A percentile compares a stretch with the other conserved stretches of the same genome.
phyloP scores from a whole-genome alignment of 352 stramenopile genomes.

The Thalassiosira mediterranea region DNA sequence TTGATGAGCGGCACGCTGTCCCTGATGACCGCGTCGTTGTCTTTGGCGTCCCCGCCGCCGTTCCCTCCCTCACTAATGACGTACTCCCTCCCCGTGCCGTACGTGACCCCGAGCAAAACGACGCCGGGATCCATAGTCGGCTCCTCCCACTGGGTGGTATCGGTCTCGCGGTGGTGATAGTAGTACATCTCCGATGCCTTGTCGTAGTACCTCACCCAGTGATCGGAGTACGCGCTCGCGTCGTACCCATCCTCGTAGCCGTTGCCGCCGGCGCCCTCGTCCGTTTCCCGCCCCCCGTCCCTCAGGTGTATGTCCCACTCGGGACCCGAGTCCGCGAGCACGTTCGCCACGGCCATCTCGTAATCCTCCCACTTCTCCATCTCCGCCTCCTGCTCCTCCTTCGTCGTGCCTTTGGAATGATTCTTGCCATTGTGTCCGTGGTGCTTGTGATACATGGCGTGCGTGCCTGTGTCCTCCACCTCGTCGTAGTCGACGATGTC shows the following conservation, averaged over 20 bases:
- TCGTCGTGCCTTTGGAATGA: neutral
- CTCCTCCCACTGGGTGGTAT: slow-evolving; percentile 36
- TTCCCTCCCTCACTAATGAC: too few species aligned
- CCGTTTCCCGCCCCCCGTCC: neutral
- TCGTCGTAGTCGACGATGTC: neutral
- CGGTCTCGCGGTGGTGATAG: slow-evolving; percentile 38
- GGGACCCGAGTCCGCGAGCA: slow-evolving; percentile 24
- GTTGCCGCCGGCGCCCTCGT: neutral
- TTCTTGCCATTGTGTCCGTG: neutral
- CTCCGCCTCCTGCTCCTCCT: slow-evolving; percentile 2
- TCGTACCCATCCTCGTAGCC: neutral
- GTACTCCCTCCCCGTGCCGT: slow-evolving; percentile 19
- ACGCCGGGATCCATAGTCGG: slow-evolving; percentile 14
- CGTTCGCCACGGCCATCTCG: slow-evolving; percentile 29
- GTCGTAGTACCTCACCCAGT: slow-evolving; percentile 43
- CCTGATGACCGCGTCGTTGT: slow-evolving; percentile 1
- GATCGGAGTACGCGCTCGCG: slow-evolving; percentile 10
- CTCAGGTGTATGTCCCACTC: slow-evolving; percentile 42
- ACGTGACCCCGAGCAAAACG: slow-evolving; percentile 19
- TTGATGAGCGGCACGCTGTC: neutral
- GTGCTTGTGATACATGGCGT: slow-evolving; percentile 2
- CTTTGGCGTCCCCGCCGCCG: neutral
- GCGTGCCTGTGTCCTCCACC: slow-evolving; percentile 8
- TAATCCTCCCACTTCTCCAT: slow-evolving; percentile 15
- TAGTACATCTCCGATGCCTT: slow-evolving; percentile 21